phyloP scores from a whole-genome alignment of 495 filamentous ascomycete species.

The Ascobolus immersus region DNA sequence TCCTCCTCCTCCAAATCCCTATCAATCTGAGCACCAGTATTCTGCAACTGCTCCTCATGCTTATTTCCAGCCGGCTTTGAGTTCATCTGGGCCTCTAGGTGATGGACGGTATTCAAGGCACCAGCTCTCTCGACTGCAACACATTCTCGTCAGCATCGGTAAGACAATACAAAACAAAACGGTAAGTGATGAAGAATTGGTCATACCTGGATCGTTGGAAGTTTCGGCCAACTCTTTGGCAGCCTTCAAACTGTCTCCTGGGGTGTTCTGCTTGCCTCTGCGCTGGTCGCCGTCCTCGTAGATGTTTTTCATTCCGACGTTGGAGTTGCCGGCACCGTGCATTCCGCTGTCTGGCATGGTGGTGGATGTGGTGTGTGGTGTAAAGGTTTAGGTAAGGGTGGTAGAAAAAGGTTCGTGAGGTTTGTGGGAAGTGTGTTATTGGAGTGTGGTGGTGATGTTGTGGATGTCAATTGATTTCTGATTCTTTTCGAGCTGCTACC shows the following conservation, averaged over 20 bases:
- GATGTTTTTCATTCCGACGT: conserved; percentile 4
- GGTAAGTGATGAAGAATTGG: background rate
- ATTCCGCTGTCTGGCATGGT: conserved; percentile 3
- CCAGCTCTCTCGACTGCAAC: conserved; percentile 7
- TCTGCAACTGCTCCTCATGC: no score
- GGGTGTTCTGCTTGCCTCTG: conserved; percentile 1
- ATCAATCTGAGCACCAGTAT: conserved; percentile 45
- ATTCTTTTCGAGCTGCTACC: no score
- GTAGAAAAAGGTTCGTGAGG: no score
- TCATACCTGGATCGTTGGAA: conserved; percentile 9
- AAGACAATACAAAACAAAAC: background rate
- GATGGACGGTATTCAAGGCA: background rate
- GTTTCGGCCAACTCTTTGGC: conserved; percentile 6
- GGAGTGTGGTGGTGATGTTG: no score
- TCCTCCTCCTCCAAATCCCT: conserved; percentile 43
- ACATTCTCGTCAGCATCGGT: background rate
- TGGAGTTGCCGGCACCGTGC: conserved; percentile 1
- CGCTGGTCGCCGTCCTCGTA: conserved; percentile 8
- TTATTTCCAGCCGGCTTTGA: conserved; percentile 45
- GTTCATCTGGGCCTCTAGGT: conserved; percentile 17
- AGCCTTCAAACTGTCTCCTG: conserved; percentile 2
- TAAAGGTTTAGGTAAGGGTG: no score
- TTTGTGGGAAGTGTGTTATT: no score
- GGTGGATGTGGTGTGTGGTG: background rate
- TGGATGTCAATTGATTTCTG: no score